Conservation (phyloP, 805 yeast species). For the Clavispora asparagi region DNA sequence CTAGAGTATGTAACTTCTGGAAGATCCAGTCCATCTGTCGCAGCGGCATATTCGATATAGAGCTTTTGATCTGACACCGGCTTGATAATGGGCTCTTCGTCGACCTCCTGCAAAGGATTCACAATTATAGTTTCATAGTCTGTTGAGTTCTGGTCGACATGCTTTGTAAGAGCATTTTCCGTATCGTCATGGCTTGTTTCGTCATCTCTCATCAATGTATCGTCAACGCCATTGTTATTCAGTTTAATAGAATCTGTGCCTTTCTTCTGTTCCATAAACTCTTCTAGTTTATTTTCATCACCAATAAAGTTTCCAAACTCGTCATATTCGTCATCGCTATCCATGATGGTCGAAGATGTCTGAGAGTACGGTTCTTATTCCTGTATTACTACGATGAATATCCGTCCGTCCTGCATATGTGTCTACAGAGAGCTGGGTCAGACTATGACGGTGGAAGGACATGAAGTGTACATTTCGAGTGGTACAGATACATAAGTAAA, state of each 20-base stretch:
- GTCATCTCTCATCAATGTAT: background rate
- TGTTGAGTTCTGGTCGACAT: background rate
- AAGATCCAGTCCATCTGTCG: conserved; percentile 22
- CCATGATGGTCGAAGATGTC: conserved; percentile 30
- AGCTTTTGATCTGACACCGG: conserved; percentile 41
- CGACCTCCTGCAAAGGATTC: conserved; percentile 12
- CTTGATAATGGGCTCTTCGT: conserved; percentile 58
- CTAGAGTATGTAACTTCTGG: conserved; percentile 62
- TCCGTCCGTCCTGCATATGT: background rate
- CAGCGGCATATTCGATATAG: conserved; percentile 32
- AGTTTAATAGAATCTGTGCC: background rate
- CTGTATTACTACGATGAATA: too few species aligned
- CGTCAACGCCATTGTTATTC: conserved; percentile 11
- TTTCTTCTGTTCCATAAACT: background rate
- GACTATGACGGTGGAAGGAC: too few species aligned
- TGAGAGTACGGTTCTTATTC: background rate
- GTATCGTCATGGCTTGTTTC: background rate
- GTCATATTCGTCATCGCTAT: conserved; percentile 64
- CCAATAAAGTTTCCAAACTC: conserved; percentile 74
- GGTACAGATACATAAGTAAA: background rate
- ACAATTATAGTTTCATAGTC: conserved; percentile 10
- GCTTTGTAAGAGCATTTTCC: background rate
- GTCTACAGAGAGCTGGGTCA: too few species aligned
- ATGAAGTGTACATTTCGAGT: too few species aligned
- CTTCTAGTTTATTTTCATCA: conserved; percentile 27